Evolutionary conservation across 192 early-diverging fungal genomes (phyloP), one percentile per base, ranked within the genome.

Genomic region (Spizellomyces sp.): DNA sequence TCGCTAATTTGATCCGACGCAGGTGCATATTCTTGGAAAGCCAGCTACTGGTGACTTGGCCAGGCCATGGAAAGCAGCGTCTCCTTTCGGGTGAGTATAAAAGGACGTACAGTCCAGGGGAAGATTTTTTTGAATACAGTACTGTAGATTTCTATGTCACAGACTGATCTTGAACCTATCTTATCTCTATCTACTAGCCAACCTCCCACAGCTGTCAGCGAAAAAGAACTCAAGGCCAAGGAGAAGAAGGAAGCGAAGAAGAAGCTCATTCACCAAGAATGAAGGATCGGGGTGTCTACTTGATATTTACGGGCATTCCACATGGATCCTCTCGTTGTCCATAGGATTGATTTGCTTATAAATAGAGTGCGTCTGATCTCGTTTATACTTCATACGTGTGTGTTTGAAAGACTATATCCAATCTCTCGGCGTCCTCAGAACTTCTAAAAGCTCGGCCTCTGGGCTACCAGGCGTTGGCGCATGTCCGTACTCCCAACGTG

Each of bases 401-500:
- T 3, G 27, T 36, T 36, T 36, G 27, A 36, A 36, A 36, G 27
- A 36, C 71, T 77, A 77, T 10, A 90, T 81, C 95, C 95, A 99
- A 42, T 92, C 89, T 48, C 76, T 82, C 12, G 95, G 94, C 36
- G 78, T 86, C 70, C 90, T 88, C 52, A 98, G 82, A 4, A 95
- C 88, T 22, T 96, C 83, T 50, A 96, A 75, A 45, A 96, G 79
- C 70, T 86, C 69, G 47, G 84, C 88, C 79, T 95, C 95, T 52
- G 80, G 74, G 5, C 90, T 89, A n/a, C 89, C 91, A 9, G 79
- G 72, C 45, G 75, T 81, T 0, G 93, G 91, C 56, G 73, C 69
- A 70, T 92, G 86, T 83, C 88, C 90, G 82, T 98, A 99, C 80
- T 98, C 93, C 97, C 97, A 99, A 15, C 96, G 81, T 8, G 96